Evolutionary conservation across 2,329 filamentous ascomycete genomes (phyloP), one percentile per base, ranked within the genome.

Genomic region (Trichoderma sp.): DNA sequence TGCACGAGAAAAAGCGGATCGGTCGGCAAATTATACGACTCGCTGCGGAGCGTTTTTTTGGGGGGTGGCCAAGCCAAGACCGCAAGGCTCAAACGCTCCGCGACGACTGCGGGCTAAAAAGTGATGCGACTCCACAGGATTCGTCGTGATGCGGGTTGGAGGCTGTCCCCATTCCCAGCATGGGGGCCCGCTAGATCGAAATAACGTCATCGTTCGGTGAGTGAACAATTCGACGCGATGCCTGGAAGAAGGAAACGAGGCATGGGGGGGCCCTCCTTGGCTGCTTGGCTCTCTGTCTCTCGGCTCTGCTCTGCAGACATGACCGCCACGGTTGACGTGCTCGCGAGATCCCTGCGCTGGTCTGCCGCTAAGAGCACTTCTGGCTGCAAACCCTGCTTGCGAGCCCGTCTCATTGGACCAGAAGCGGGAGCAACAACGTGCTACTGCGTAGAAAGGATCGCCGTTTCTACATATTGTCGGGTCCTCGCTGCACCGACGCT

Each of bases 131-230:
- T 67, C 63, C 63, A 67, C 63, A 59, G 10, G 63, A 49, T 35
- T 59, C 27, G 55, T 33, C 63, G 37, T 67, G 63, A 67, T n/a
- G 55, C 53, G 63, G 63, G 35, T 47, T 58, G n/a, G 37, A 58
- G 53, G 37, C 53, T 43, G 40, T 43, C n/a, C 33, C 33, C 33
- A 35, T 35, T 35, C 33, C 49, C 63, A 68, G 16, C n/a, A 52
- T 52, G 43, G 53, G 53, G 57, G 40, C 37, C 66, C 58, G 49
- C 66, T 62, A 61, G 49, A 68, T 68, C 66, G 58, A 63, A 61
- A 68, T 68, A 68, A 62, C 66, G 66, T 68, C 66, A 68, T 68
- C 57, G 19, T 63, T 47, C 53, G 33, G 49, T 53, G 33, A 55
- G 24, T 27, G 6, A n/a, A n/a, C 52, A 24, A n/a, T 62, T 56